Base-by-base conservation (phyloP, 495 filamentous ascomycete species). In the Achaetomiella virescens region DNA sequence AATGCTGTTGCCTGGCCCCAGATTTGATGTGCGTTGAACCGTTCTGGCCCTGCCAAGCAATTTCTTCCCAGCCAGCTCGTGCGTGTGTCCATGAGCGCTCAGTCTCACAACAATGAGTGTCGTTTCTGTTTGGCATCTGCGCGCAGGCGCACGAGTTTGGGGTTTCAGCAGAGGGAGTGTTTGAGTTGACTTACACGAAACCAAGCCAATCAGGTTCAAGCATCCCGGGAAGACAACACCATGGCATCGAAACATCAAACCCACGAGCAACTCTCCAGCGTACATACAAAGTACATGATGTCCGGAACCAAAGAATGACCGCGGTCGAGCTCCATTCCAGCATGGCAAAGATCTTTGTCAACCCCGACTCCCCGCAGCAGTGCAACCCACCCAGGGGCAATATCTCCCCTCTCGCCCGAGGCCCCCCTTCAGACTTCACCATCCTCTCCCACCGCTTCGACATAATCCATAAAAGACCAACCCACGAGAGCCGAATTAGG, bases 1-100 rank as follows among this genome's bases (percentile, higher is more conserved):
- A 53, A 53, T 53, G 50, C 42, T 38, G 50, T 38, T 53, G 50
- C 50, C 50, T 53, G 50, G 40, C 12, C n/a, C 17, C 22, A 31
- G 22, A n/a, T 22, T 15, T 11, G 12, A n/a, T 12, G 36, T 6
- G 36, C 31, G 10, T 3, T 2, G 15, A 7, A 6, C 5, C 3
- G 36, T 6, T 38, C 36, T 12, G 15, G 11, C 6, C 36, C 10
- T 38, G 11, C 36, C 36, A n/a, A 38, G 36, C 11, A 2, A 11
- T 15, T 38, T 38, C 3, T 15, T 38, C 11, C 36, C 36, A 38
- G 27, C 4, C 27, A 9, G 9, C 9, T 22, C 11, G n/a, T 29
- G 43, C n/a, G 17, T 11, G 38, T 41, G 15, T 20, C 0, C 2
- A 5, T 4, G 17, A 17, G 27, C 2, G 6, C 18, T 11, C 10